These are phyloP conservation scores for Hanseniaspora vineae DNA, from an alignment of 805 yeast species.

Conservation along the genomic window DNA sequence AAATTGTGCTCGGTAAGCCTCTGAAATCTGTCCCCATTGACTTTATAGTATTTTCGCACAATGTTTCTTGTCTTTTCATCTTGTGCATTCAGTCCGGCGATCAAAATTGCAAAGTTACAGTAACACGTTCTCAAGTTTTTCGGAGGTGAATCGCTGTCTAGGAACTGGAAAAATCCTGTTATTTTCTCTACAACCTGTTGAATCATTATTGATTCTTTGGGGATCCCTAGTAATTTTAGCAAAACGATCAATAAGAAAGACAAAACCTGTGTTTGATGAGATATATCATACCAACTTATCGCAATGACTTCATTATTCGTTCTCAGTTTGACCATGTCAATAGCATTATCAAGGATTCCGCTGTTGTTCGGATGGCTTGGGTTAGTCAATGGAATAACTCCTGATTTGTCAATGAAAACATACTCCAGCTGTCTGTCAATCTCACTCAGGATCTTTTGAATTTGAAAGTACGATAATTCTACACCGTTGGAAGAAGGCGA, in stretches of 20 bases:
- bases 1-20: slow-evolving; percentile 24
- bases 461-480: slow-evolving; percentile 18
- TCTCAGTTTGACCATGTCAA: slow-evolving; percentile 18
- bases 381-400: slow-evolving; percentile 20
- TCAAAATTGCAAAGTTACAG: slow-evolving; percentile 24
- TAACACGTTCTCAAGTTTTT: slow-evolving; percentile 23
- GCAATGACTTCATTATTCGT: slow-evolving; percentile 19
- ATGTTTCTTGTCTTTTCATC: slow-evolving; percentile 22
- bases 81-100: slow-evolving; percentile 25
- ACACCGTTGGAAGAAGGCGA: slow-evolving; percentile 13
- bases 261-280: slow-evolving; percentile 25
- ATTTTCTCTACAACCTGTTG: slow-evolving; percentile 23
- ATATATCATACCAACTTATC: slow-evolving; percentile 26
- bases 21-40: slow-evolving; percentile 20
- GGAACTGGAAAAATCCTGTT: slow-evolving; percentile 21
- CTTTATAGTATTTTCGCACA: slow-evolving; percentile 19
- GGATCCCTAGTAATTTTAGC: slow-evolving; percentile 21
- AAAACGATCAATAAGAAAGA: slow-evolving; percentile 22
- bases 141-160: slow-evolving; percentile 25
- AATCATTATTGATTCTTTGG: slow-evolving; percentile 20
- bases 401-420: slow-evolving; percentile 23
- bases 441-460: slow-evolving; percentile 22
- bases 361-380: slow-evolving; percentile 24
- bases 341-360: slow-evolving; percentile 22
- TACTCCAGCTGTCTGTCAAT: slow-evolving; percentile 23